Conservation (phyloP, 1,139 yeast species). For the Suhomyces coccinellae region DNA sequence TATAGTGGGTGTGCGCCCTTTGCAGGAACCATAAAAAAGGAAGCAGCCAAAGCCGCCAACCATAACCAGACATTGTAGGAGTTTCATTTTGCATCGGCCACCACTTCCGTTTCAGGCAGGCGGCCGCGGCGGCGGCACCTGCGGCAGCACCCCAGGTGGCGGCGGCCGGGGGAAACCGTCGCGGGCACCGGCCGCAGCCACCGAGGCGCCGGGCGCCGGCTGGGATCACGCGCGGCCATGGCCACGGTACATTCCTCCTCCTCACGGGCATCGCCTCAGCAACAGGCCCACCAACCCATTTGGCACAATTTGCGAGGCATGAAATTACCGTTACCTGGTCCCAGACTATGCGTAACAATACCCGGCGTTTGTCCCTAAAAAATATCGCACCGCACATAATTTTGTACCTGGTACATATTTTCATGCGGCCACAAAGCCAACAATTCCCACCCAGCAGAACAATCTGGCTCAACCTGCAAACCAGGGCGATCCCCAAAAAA, state of each 20-base stretch:
- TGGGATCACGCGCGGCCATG: not conserved
- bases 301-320: not conserved
- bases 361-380: not conserved
- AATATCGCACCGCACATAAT: not conserved
- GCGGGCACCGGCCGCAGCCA: not conserved
- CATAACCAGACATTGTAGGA: not conserved
- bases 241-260: not conserved
- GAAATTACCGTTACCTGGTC: conserved; percentile 3
- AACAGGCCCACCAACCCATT: not conserved
- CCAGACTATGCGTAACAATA: not conserved
- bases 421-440: not conserved
- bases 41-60: conserved; percentile 2
- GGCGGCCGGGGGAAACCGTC: not conserved
- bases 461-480: conserved; percentile 7
- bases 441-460: conserved; percentile 2
- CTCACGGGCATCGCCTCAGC: not conserved
- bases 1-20: not conserved
- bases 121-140: not conserved
- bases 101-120: not conserved
- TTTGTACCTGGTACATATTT: too few relatives aligned
- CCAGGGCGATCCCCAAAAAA: conserved; percentile 1
- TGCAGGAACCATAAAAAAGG: not conserved
- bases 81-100: not conserved
- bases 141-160: not conserved
- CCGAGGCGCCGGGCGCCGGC: not conserved